Conservation (phyloP, 345 rosid genomes). For the Atalantia buxifolia region DNA sequence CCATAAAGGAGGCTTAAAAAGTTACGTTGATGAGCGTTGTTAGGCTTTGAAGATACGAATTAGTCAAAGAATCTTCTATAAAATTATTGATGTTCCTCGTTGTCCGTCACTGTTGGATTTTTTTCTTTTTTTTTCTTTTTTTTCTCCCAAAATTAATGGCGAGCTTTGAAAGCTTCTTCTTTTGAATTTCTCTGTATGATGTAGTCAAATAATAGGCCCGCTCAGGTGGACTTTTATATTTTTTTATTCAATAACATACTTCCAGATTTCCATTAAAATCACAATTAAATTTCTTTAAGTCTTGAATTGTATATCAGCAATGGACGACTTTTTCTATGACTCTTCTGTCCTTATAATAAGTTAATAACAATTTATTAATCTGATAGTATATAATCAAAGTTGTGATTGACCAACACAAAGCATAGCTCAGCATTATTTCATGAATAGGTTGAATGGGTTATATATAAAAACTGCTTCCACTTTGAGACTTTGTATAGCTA, state of each 20-base stretch:
- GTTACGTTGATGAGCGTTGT: background rate
- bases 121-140: background rate
- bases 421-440: background rate
- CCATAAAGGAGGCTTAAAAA: constrained; percentile 8
- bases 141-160: background rate
- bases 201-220: constrained; percentile 22
- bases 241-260: background rate
- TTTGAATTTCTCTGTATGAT: constrained; percentile 6
- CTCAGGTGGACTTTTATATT: constrained; percentile 18
- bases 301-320: background rate
- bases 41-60: background rate
- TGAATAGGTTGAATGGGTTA: background rate
- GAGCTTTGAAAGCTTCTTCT: constrained; percentile 10
- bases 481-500: background rate
- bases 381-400: background rate
- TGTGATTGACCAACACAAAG: constrained; percentile 8
- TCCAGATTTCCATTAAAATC: background rate
- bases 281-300: background rate
- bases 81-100: background rate
- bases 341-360: background rate
- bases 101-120: background rate
- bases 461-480: background rate
- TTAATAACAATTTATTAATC: background rate
- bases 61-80: background rate
- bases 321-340: constrained; percentile 11